Percentiles rank a stretch among this genome's conserved stretches.
Evolutionary conservation across 164 flowering plant species (phyloP).

Genomic region (Nelumbo lutea): DNA sequence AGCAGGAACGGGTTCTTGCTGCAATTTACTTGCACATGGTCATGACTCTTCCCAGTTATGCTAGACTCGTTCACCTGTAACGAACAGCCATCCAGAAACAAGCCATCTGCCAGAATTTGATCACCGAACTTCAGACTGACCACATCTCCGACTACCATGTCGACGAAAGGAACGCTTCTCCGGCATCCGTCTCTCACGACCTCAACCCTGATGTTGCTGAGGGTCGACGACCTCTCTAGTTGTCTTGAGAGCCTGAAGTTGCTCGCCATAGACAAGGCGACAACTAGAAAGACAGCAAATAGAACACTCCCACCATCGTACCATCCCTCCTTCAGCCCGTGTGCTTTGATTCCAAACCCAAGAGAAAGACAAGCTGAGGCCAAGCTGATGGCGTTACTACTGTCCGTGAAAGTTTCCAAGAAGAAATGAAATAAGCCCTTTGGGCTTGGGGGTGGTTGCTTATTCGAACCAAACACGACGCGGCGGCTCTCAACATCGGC

Average conservation of each 20-base stretch:
- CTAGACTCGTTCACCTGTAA: conserved; percentile 21
- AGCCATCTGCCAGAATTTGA: too few relatives aligned
- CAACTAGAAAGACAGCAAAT: conserved; percentile 20
- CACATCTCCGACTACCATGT: conserved; percentile 41
- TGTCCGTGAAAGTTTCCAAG: conserved; percentile 30
- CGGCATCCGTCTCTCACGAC: background rate
- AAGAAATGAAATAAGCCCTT: conserved; percentile 33
- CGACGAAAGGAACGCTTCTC: conserved; percentile 7
- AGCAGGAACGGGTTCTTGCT: too few relatives aligned
- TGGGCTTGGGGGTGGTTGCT: conserved; percentile 21
- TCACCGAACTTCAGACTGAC: conserved; percentile 36
- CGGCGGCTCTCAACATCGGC: conserved; percentile 17
- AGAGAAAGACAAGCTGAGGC: too few relatives aligned
- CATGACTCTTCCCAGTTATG: too few relatives aligned
- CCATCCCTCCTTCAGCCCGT: conserved; percentile 20
- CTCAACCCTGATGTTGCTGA: conserved; percentile 27
- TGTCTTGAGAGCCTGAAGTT: conserved; percentile 14
- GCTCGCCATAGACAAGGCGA: conserved; percentile 33
- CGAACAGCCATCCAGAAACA: conserved; percentile 26
- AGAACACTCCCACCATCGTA: conserved; percentile 8
- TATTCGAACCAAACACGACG: conserved; percentile 28
- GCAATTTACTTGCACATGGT: conserved; percentile 1
- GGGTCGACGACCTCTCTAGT: conserved; percentile 32
- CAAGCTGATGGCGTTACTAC: conserved; percentile 22
- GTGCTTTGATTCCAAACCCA: conserved; percentile 26